A percentile compares a stretch with the other conserved stretches of the same genome.
These are phyloP conservation scores for Phoenix dactylifera DNA, from an alignment of 176 grass and related monocot species.

Conservation along the genomic window DNA sequence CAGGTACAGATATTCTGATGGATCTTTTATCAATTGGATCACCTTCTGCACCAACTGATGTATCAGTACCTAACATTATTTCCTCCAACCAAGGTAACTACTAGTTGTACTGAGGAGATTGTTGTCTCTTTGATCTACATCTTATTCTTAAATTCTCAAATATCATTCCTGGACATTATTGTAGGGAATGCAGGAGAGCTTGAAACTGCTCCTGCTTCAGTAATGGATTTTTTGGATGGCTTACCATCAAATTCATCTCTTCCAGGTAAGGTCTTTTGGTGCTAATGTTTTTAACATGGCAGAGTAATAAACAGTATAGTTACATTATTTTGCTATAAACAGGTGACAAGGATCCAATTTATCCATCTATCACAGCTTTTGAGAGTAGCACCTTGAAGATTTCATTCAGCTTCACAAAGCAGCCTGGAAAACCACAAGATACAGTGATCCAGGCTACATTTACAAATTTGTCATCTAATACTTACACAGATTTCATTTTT, in stretches of 20 bases:
- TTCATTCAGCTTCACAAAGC: slow-evolving; percentile 71
- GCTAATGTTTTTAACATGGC: background rate
- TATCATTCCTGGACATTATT: slow-evolving; percentile 7
- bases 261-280: slow-evolving; percentile 30
- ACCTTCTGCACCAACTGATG: slow-evolving; percentile 64
- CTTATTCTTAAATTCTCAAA: too few species aligned
- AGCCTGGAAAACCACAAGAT: slow-evolving; percentile 66
- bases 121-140: too few species aligned
- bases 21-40: slow-evolving; percentile 94
- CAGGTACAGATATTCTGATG: slow-evolving; percentile 70
- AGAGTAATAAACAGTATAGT: background rate
- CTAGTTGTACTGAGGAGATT: too few species aligned
- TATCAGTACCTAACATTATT: slow-evolving; percentile 25
- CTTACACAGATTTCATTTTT: slow-evolving; percentile 83
- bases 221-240: slow-evolving; percentile 78
- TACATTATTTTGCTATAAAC: slow-evolving; percentile 19
- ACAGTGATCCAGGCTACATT: slow-evolving; percentile 61
- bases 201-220: slow-evolving; percentile 49
- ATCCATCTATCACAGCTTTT: slow-evolving; percentile 72
- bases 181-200: slow-evolving; percentile 28
- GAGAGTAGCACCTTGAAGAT: slow-evolving; percentile 78
- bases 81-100: slow-evolving; percentile 43
- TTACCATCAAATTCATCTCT: slow-evolving; percentile 52
- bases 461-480: slow-evolving; percentile 71
- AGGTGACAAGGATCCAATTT: slow-evolving; percentile 35